Base-by-base conservation (phyloP, 2,329 filamentous ascomycete genomes). In the Colletotrichum musae region DNA sequence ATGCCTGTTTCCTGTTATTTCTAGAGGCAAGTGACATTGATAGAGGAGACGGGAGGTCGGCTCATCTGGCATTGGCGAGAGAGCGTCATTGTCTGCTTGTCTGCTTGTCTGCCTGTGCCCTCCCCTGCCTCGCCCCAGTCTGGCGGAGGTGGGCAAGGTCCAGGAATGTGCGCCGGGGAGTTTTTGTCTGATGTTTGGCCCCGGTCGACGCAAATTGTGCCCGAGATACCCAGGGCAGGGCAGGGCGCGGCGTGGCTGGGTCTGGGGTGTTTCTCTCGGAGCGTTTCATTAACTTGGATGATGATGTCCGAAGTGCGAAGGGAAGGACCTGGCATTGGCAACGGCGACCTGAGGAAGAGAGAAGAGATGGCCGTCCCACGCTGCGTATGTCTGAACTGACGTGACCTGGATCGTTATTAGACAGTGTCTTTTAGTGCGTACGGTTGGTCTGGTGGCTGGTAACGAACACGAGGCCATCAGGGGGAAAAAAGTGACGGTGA, bases 281-380 rank as follows among this genome's bases (percentile, higher is more conserved):
- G 67, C 51, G 41, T 70, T 70, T 70, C 62, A 70, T 70, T 47
- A 61, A 70, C 41, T 69, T 56, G 66, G 45, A 69, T 69, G 56
- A 60, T 45, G 66, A 69, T 66, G 56, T 39, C 57, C 67, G 57
- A 67, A 32, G 21, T 26, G 56, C 56, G 45, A 43, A 52, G 43
- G 67, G 56, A 51, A 53, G 36, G 16, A 41, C 56, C 67, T 51
- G 61, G 56, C 41, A 4, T 62, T 51, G 61, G 56, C 41, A 4
- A 41, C 10, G 4, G 57, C 24, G 7, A 21, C 6, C 36, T 52
- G 18, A 24, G 21, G 21, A 24, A 24, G 21, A 24, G 24, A 21
- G 16, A 51, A 53, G 53, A 36, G 32, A 36, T 36, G 2, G 32
- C 32, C 32, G 32, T 36, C 32, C 32, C 32, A 36, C 32, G 32